Evolutionary conservation across 2,329 filamentous ascomycete species (phyloP).

Genomic region (Laburnicola sp.): DNA sequence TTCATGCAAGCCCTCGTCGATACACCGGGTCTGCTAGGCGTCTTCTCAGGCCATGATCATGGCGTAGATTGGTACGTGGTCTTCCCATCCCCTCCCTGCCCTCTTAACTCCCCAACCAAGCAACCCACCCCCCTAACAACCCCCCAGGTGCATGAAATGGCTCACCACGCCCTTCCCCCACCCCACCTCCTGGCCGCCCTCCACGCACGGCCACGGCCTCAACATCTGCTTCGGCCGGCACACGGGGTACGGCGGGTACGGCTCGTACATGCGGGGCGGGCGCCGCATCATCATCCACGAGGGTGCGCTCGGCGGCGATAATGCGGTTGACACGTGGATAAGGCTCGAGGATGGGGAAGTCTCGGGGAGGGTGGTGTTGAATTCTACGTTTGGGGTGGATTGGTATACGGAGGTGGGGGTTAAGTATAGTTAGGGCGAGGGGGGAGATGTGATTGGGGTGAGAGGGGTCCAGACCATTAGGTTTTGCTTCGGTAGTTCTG

Average conservation of each 20-base stretch:
- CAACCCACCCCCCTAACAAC: neutral
- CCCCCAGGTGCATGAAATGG: slow-evolving; percentile 49
- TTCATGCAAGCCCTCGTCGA: slow-evolving; percentile 66
- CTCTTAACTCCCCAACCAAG: neutral
- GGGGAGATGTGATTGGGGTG: neutral
- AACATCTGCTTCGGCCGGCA: slow-evolving; percentile 65
- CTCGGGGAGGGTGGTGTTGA: slow-evolving; percentile 59
- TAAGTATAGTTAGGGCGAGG: slow-evolving; percentile 2
- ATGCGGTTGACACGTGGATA: slow-evolving; percentile 62
- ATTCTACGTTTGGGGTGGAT: slow-evolving; percentile 63
- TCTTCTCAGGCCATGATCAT: slow-evolving; percentile 70
- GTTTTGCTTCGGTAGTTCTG: too few relatives aligned
- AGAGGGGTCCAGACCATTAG: too few relatives aligned
- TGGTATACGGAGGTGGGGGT: slow-evolving; percentile 49
- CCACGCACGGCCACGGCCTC: slow-evolving; percentile 49
- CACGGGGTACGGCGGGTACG: slow-evolving; percentile 71
- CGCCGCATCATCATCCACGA: slow-evolving; percentile 59
- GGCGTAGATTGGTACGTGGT: slow-evolving; percentile 26
- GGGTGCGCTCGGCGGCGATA: slow-evolving; percentile 39
- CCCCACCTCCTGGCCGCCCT: slow-evolving; percentile 25
- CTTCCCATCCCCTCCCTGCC: neutral
- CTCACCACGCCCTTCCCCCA: slow-evolving; percentile 21
- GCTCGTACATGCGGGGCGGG: slow-evolving; percentile 63
- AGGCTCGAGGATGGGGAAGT: slow-evolving; percentile 60
- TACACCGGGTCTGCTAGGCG: slow-evolving; percentile 51